Evolutionary conservation across 2,329 filamentous ascomycete genomes (phyloP), one percentile per base, ranked within the genome.

Genomic region (Cladosporium cucumerinum): DNA sequence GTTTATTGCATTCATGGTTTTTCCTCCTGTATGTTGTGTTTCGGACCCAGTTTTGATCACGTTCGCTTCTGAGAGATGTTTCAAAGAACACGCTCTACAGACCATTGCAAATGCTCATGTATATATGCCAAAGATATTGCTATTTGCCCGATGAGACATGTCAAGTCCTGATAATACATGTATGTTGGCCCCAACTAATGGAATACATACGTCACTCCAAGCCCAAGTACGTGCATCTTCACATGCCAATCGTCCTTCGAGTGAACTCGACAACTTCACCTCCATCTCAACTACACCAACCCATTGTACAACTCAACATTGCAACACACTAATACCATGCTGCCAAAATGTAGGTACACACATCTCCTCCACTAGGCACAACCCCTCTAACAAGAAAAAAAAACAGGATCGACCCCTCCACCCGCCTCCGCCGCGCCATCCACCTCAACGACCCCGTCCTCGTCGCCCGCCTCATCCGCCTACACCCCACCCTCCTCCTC

Each of bases 381-480:
- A 61, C 43, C 54, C 54, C 46, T 63, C 51, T 59, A 65, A 36
- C 61, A 26, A 52, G 3, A 66, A 36, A 16, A 28, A 1, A 46
- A 14, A n/a, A 32, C 67, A 92, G 88, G 89, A 92, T 94, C 79
- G 88, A 92, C 68, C 85, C 91, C 65, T 85, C 88, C 64, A 86
- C 88, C 76, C 90, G 92, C 72, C 83, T 96, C 52, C 89, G 92
- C 69, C 89, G 92, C 71, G 92, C 93, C 66, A 94, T 97, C 76
- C 85, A 89, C 74, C 84, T 87, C 72, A 88, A 90, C 76, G 89
- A 94, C 75, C 78, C 85, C 77, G 80, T 87, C 64, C 89, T 96
- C 69, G 89, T 93, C 70, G 80, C 84, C 70, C 90, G 92, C 75
- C 93, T 96, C 74, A 82, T 96, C 69, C 85, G 84, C 69, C 88